phyloP scores from a whole-genome alignment of 1,284 basidiomycete species.

The Moesziomyces sp. region DNA sequence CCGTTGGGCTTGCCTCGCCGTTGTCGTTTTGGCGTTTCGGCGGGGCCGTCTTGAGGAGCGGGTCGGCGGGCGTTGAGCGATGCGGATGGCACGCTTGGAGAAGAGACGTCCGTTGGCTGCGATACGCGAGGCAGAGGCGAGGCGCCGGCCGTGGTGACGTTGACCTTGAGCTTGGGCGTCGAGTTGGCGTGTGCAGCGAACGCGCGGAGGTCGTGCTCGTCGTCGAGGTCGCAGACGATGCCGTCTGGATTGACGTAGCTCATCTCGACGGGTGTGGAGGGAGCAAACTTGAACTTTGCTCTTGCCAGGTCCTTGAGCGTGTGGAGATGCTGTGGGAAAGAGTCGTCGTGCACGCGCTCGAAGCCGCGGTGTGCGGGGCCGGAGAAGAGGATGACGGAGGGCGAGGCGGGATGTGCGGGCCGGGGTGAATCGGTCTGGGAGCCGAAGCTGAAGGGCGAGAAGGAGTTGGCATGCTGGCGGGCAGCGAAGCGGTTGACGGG shows the following conservation, averaged over 20 bases:
- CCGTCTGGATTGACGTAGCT: constrained; percentile 52
- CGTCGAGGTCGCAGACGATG: constrained; percentile 46
- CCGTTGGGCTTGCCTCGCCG: no score
- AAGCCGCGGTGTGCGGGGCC: constrained; percentile 33
- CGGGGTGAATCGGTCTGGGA: constrained; percentile 23
- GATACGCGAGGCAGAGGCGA: neutral
- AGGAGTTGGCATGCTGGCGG: constrained; percentile 5
- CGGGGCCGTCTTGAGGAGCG: neutral
- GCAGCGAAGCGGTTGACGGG: constrained; percentile 18
- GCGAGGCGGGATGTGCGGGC: constrained; percentile 15
- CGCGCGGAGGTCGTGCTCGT: constrained; percentile 50
- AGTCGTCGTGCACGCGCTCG: constrained; percentile 38
- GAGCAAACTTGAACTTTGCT: constrained; percentile 34
- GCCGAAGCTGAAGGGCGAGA: constrained; percentile 25
- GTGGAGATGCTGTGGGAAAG: constrained; percentile 23
- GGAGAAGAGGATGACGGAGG: constrained; percentile 35
- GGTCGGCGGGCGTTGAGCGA: no score
- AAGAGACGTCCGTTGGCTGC: neutral
- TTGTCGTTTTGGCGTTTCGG: neutral
- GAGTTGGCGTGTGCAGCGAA: constrained; percentile 46
- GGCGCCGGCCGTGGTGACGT: constrained; percentile 18
- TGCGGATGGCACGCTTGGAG: no score
- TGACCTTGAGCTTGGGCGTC: constrained; percentile 34
- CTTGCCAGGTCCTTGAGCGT: constrained; percentile 25
- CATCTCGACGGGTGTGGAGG: constrained; percentile 31